Base-by-base conservation (phyloP, 2,329 filamentous ascomycete species). In the Fusarium succisae region DNA sequence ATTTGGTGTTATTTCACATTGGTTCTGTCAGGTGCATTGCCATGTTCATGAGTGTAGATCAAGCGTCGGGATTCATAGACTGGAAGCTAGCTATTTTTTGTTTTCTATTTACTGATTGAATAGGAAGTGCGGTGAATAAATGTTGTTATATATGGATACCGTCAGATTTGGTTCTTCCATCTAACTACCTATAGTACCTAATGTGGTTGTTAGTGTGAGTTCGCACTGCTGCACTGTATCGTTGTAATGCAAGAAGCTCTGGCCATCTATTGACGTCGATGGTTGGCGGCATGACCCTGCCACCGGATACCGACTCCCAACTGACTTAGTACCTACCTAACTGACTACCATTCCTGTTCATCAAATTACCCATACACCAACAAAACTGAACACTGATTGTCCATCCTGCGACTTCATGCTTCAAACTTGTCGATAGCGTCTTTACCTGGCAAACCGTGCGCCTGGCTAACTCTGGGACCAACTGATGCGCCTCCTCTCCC, bases 221-320 rank as follows among this genome's bases (percentile, higher is more conserved):
- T 67, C 45, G 38, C 72, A 80, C 76, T 76, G 74, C 78, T 14
- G 12, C 20, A 77, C 78, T 77, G 77, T 77, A 63, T 53, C 13
- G 28, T 41, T 28, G 28, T 60, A 38, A 54, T 69, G 63, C 63
- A 72, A 53, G 76, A 70, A 80, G 76, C 76, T 78, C 71, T 73
- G 76, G 67, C 72, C 76, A 75, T 72, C 69, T 66, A 72, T 79
- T 80, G 79, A 80, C 79, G 79, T 80, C 79, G 79, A 65, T 77
- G 59, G 59, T 68, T 58, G 68, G 63, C 69, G 71, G 58, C 70
- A 66, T 72, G 66, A 60, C 63, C 73, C 61, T 72, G 48, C 69
- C 66, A 57, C 66, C 57, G 39, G 45, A 62, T 55, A 50, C 63
- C 38, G 60, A 61, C 67, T 66, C 55, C 64, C 63, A 66, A 74